A percentile compares a stretch with the other conserved stretches of the same genome.
Evolutionary conservation across 257 asterid species (phyloP).

Genomic region (Rhazya stricta): DNA sequence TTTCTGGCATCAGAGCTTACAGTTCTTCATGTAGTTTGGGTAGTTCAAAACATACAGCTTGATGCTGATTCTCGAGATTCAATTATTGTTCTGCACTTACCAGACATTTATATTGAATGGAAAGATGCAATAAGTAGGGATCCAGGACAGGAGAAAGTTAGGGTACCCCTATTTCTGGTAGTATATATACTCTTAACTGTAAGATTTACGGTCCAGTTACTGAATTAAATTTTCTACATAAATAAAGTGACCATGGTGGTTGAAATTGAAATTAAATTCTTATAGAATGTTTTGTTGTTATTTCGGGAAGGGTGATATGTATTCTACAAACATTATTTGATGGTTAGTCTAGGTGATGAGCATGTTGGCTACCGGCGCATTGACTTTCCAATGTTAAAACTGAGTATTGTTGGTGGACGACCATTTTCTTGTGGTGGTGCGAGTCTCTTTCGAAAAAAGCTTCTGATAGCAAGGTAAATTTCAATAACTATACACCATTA

Average conservation of each 20-base stretch:
- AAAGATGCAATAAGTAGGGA: not conserved
- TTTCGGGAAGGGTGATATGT: not conserved
- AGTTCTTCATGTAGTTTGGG: not conserved
- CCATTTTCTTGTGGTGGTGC: conserved; percentile 92
- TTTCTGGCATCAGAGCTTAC: not conserved
- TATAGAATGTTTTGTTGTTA: not conserved
- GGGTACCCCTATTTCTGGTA: not conserved
- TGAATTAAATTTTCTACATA: not conserved
- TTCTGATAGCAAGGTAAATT: conserved; percentile 67
- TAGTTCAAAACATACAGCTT: not conserved
- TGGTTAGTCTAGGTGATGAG: conserved; percentile 76
- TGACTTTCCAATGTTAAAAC: conserved; percentile 57
- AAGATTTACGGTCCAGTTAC: not conserved
- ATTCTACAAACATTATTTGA: conserved; percentile 15
- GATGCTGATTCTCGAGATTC: not conserved
- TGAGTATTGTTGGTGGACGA: conserved; percentile 90
- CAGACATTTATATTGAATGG: not conserved
- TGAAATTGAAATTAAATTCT: not conserved
- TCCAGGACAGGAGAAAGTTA: not conserved
- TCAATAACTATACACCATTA: not conserved
- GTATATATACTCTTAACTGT: not conserved
- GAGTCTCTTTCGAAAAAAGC: conserved; percentile 47
- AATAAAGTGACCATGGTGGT: not conserved
- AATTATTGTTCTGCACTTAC: not conserved
- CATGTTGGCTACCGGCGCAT: conserved; percentile 78